Evolutionary conservation across 2,329 filamentous ascomycete genomes (phyloP).

Genomic region (Decorospora gaudefroyi): DNA sequence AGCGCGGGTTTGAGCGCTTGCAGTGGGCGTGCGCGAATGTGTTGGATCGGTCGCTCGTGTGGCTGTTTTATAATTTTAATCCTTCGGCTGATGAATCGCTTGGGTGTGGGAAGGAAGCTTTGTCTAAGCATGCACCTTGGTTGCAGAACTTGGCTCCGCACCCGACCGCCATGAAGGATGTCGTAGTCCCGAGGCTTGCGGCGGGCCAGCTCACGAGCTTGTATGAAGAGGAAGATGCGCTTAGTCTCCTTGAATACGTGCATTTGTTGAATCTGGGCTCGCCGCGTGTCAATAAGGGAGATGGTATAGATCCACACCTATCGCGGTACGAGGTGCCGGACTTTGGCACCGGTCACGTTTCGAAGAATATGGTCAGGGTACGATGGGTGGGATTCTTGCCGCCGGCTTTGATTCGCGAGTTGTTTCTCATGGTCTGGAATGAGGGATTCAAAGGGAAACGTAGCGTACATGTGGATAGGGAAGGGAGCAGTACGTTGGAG

Average conservation of each 20-base stretch:
- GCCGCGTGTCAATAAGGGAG: slow-evolving; percentile 61
- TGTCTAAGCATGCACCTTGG: slow-evolving; percentile 42
- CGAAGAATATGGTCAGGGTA: slow-evolving; percentile 41
- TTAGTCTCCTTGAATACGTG: slow-evolving; percentile 74
- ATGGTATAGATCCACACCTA: slow-evolving; percentile 69
- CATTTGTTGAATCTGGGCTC: slow-evolving; percentile 69
- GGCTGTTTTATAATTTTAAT: slow-evolving; percentile 74
- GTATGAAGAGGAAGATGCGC: slow-evolving; percentile 64
- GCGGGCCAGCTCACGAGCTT: slow-evolving; percentile 39
- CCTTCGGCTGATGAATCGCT: slow-evolving; percentile 30
- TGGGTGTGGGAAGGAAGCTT: slow-evolving; percentile 28
- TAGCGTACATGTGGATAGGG: slow-evolving; percentile 18
- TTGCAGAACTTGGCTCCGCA: slow-evolving; percentile 31
- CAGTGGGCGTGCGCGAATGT: slow-evolving; percentile 79
- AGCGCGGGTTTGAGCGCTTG: slow-evolving; percentile 79
- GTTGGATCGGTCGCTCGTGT: slow-evolving; percentile 67
- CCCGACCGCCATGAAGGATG: slow-evolving; percentile 26
- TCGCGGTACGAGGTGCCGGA: slow-evolving; percentile 67
- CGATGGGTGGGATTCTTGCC: slow-evolving; percentile 53
- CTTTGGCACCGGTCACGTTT: slow-evolving; percentile 22
- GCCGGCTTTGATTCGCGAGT: slow-evolving; percentile 37
- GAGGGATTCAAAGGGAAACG: slow-evolving; percentile 24
- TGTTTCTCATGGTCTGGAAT: slow-evolving; percentile 35
- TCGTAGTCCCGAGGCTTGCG: slow-evolving; percentile 37
- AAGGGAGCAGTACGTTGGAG: slow-evolving; percentile 4